phyloP scores from a whole-genome alignment of 1,284 basidiomycete genomes.

The Cryptococcus depauperatus region DNA sequence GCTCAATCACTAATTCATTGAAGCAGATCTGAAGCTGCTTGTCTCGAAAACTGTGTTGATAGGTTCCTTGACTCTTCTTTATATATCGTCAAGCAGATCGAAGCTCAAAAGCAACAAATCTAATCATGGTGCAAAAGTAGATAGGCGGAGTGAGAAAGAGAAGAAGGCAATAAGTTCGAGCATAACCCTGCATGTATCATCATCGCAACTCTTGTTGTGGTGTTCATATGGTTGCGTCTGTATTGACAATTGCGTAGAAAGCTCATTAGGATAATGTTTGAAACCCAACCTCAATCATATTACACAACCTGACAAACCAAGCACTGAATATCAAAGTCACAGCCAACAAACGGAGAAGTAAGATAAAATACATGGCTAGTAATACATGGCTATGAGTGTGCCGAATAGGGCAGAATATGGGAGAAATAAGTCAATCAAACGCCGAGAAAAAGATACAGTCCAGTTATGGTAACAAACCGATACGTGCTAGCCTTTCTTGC shows the following conservation, averaged over 20 bases:
- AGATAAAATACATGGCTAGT: too few relatives aligned
- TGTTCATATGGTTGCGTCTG: neutral
- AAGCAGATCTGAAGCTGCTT: conserved; percentile 59
- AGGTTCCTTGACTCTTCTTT: conserved; percentile 89
- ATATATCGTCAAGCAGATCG: conserved; percentile 74
- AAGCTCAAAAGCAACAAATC: conserved; percentile 46
- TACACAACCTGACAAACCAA: too few relatives aligned
- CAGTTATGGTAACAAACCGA: too few relatives aligned
- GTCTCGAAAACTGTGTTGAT: conserved; percentile 85
- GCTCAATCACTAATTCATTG: too few relatives aligned
- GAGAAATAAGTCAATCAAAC: too few relatives aligned
- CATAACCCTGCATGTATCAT: conserved; percentile 15
- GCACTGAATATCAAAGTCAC: too few relatives aligned
- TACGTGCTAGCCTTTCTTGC: too few relatives aligned
- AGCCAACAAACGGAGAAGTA: too few relatives aligned
- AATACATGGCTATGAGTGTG: too few relatives aligned
- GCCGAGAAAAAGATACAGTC: too few relatives aligned
- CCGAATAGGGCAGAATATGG: too few relatives aligned
- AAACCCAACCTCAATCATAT: neutral
- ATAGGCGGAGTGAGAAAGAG: neutral
- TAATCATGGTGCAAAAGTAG: neutral
- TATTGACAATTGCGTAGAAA: neutral
- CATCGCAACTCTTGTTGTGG: neutral
- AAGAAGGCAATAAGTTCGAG: neutral
- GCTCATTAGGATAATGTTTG: neutral